Evolutionary conservation across 495 filamentous ascomycete genomes (phyloP).

Genomic region (Penicillium taxi): DNA sequence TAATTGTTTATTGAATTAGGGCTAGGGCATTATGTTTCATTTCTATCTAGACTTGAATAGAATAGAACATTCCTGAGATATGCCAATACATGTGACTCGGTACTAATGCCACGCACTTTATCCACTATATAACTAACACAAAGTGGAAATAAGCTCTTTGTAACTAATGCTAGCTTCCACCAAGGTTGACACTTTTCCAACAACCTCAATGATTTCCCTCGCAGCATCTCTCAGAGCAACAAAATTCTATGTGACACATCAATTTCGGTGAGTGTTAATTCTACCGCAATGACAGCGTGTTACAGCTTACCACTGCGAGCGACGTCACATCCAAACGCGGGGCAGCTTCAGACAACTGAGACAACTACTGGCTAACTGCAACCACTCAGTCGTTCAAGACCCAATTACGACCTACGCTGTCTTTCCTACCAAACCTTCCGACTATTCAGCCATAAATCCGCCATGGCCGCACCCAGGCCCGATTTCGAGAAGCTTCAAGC

Average conservation of each 20-base stretch:
- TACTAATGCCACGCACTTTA: background rate
- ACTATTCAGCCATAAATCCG: constrained; percentile 17
- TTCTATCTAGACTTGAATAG: too few species aligned
- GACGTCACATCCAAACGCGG: too few species aligned
- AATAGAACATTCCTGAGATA: background rate
- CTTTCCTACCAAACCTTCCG: constrained; percentile 1
- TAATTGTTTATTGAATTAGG: too few species aligned
- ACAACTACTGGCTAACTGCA: too few species aligned
- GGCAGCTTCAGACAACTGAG: background rate
- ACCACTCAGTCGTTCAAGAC: too few species aligned
- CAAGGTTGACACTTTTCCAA: background rate
- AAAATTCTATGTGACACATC: too few species aligned
- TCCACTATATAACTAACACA: background rate
- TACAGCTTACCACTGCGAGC: too few species aligned
- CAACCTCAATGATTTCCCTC: background rate
- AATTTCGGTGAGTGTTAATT: too few species aligned
- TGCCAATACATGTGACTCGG: background rate
- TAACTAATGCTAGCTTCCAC: constrained; percentile 1
- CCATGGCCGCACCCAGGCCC: constrained; percentile 22
- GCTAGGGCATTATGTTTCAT: too few species aligned
- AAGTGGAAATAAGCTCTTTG: background rate
- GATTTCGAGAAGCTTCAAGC: constrained; percentile 75
- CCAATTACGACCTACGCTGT: too few species aligned
- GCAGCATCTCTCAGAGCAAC: background rate
- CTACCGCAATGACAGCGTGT: too few species aligned